A percentile compares a stretch with the other conserved stretches of the same genome.
Conservation (phyloP, 805 yeast species). For the Wickerhamiella galacta region DNA sequence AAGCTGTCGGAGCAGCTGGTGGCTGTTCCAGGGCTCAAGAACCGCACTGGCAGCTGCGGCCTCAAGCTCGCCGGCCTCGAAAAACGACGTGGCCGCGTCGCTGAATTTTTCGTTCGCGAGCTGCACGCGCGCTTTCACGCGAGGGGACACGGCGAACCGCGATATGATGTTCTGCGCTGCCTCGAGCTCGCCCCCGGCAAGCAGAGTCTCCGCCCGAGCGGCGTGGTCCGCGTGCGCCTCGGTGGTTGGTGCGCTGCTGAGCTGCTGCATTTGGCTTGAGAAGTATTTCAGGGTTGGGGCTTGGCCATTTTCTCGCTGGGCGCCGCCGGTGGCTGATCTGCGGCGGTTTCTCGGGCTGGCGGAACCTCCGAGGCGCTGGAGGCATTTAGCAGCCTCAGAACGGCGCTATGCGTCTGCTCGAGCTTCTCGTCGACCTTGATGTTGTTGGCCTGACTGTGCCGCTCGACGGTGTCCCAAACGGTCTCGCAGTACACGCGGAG, state of each 20-base stretch:
- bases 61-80: not conserved
- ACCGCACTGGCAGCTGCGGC: constrained; percentile 2
- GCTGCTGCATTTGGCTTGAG: too few relatives aligned
- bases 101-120: constrained; percentile 3
- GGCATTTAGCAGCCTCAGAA: not conserved
- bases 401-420: constrained; percentile 9
- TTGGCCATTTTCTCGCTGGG: too few relatives aligned
- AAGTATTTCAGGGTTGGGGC: too few relatives aligned
- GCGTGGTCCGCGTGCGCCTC: too few relatives aligned
- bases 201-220: too few relatives aligned
- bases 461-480: constrained; percentile 11
- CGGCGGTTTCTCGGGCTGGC: not conserved
- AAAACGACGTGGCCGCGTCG: constrained; percentile 5
- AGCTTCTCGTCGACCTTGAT: constrained; percentile 12
- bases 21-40: constrained; percentile 4
- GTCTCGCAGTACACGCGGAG: constrained; percentile 8
- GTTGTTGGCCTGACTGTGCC: constrained; percentile 12
- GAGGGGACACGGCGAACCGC: constrained; percentile 1
- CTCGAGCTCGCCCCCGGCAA: constrained; percentile 3
- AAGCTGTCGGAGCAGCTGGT: not conserved
- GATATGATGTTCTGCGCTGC: constrained; percentile 3
- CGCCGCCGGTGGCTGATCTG: too few relatives aligned
- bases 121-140: constrained; percentile 2
- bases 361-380: not conserved
- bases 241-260: too few relatives aligned